These are phyloP conservation scores for Ceratobasidium sp. DNA, from an alignment of 1,284 basidiomycete species.

Conservation along the genomic window DNA sequence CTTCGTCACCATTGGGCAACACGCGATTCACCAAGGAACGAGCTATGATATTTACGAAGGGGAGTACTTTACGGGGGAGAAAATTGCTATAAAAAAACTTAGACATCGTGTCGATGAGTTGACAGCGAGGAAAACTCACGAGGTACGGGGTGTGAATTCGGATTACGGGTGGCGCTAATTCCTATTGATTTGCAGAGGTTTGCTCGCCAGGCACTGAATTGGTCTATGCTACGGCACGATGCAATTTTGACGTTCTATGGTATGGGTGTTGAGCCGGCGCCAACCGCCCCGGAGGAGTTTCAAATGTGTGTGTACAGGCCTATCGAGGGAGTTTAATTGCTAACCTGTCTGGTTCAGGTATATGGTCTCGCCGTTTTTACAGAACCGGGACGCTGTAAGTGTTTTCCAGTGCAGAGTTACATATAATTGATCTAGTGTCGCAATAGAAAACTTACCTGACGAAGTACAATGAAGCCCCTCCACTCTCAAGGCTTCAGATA, in stretches of 20 bases:
- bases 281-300: neutral
- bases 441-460: conserved; percentile 16
- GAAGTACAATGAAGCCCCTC: neutral
- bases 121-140: neutral
- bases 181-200: conserved; percentile 6
- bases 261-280: neutral
- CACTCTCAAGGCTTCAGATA: conserved; percentile 13
- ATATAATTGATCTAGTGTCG: neutral
- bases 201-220: conserved; percentile 26
- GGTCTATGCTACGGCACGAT: conserved; percentile 29
- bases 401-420: too few species aligned
- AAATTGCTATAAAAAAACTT: conserved; percentile 37
- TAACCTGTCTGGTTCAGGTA: neutral
- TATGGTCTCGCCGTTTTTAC: conserved; percentile 27
- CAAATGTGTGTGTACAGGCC: too few species aligned
- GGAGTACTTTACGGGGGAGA: conserved; percentile 24
- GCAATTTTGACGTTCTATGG: conserved; percentile 31
- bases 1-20: conserved; percentile 27
- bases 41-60: conserved; percentile 22
- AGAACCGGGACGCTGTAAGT: conserved; percentile 30
- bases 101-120: conserved; percentile 25
- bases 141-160: neutral
- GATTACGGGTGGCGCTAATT: too few species aligned
- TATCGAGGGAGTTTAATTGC: too few species aligned
- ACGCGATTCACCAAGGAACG: neutral